These are phyloP conservation scores for Suhomyces taliae DNA, from an alignment of 1,139 yeast genomes.

Conservation along the genomic window DNA sequence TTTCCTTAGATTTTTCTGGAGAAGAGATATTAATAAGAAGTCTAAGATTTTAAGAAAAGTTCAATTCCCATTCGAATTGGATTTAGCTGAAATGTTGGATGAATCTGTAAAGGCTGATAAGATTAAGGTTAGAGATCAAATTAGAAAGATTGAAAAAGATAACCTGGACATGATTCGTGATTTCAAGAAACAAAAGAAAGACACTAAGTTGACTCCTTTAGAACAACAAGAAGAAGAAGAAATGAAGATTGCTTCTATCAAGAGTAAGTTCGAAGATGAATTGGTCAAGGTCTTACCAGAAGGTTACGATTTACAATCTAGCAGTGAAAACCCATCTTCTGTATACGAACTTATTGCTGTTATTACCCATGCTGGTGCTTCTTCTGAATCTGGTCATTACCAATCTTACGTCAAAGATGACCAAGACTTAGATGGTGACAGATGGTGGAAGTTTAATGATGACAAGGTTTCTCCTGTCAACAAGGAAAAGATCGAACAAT, in stretches of 20 bases:
- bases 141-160: slow-evolving; percentile 75
- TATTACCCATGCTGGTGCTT: slow-evolving; percentile 91
- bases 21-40: slow-evolving; percentile 85
- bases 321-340: slow-evolving; percentile 83
- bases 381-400: slow-evolving; percentile 97
- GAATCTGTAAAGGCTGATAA: slow-evolving; percentile 68
- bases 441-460: slow-evolving; percentile 95
- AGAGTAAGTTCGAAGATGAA: slow-evolving; percentile 46
- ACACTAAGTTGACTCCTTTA: slow-evolving; percentile 35
- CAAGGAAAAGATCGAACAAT: slow-evolving; percentile 74
- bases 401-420: slow-evolving; percentile 83
- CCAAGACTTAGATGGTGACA: slow-evolving; percentile 59
- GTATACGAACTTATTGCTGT: slow-evolving; percentile 81
- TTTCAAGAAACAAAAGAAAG: slow-evolving; percentile 66
- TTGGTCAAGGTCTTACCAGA: slow-evolving; percentile 40
- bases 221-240: slow-evolving; percentile 51
- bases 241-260: slow-evolving; percentile 46
- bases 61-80: slow-evolving; percentile 90
- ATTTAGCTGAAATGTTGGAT: slow-evolving; percentile 81
- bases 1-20: slow-evolving; percentile 95
- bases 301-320: slow-evolving; percentile 29
- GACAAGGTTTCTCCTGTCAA: slow-evolving; percentile 79
- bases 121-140: slow-evolving; percentile 71
- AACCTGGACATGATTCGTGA: slow-evolving; percentile 72
- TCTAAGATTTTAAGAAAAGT: slow-evolving; percentile 93